Evolutionary conservation across 805 yeast genomes (phyloP).

Genomic region (Myxozyma sirexii): DNA sequence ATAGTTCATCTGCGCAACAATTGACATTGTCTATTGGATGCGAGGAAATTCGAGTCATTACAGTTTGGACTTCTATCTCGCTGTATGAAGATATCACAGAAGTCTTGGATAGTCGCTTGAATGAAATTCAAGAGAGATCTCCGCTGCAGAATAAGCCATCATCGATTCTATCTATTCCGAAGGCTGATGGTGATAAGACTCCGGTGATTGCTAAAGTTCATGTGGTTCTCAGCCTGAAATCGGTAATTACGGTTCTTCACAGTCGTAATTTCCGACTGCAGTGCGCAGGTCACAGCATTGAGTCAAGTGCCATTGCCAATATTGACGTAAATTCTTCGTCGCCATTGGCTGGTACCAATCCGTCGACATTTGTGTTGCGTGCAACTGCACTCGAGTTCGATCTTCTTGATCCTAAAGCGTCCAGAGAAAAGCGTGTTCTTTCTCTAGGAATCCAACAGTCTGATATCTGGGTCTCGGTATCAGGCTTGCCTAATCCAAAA

Average conservation of each 20-base stretch:
- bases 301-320: slow-evolving; percentile 13
- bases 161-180: background rate
- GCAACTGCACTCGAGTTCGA: slow-evolving; percentile 24
- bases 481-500: slow-evolving; percentile 4
- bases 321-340: background rate
- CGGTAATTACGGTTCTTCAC: slow-evolving; percentile 8
- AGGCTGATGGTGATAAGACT: background rate
- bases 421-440: slow-evolving; percentile 13
- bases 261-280: slow-evolving; percentile 18
- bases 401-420: slow-evolving; percentile 9
- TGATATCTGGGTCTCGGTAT: slow-evolving; percentile 17
- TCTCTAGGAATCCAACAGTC: slow-evolving; percentile 13
- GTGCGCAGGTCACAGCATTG: slow-evolving; percentile 21
- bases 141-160: background rate
- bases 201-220: slow-evolving; percentile 5
- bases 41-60: slow-evolving; percentile 21
- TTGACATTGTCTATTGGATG: slow-evolving; percentile 17
- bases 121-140: background rate
- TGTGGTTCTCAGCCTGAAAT: slow-evolving; percentile 12
- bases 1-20: background rate
- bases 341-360: background rate
- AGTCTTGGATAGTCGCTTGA: background rate
- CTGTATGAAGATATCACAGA: slow-evolving; percentile 13
- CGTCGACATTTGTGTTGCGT: slow-evolving; percentile 22
- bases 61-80: slow-evolving; percentile 14